These are phyloP conservation scores for Pseudocohnilembus persalinus DNA, from an alignment of 169 alveolate species.

Conservation along the genomic window DNA sequence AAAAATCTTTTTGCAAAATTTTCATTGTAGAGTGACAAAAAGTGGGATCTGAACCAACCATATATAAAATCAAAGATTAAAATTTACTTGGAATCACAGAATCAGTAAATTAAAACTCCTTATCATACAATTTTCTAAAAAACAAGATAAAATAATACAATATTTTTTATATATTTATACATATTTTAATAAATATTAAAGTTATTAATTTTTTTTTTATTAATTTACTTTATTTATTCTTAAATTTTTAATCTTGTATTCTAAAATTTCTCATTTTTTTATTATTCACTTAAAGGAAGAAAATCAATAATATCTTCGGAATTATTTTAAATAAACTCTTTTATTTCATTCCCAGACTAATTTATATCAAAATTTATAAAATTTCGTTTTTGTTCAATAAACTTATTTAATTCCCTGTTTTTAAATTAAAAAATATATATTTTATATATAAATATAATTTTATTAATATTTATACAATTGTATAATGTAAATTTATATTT, in stretches of 20 bases:
- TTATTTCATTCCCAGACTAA: neutral
- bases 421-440: no score
- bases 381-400: neutral
- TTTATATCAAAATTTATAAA: neutral
- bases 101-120: neutral
- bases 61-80: neutral
- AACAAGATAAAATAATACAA: no score
- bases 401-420: no score
- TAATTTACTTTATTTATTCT: no score
- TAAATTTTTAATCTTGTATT: no score
- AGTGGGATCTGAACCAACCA: neutral
- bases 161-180: no score
- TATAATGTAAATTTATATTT: no score
- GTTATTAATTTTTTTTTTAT: no score
- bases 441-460: no score
- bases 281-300: neutral
- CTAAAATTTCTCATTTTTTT: no score
- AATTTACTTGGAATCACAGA: neutral
- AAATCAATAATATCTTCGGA: neutral
- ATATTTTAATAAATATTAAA: no score
- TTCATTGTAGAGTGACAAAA: neutral
- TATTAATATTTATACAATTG: no score
- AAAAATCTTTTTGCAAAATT: neutral
- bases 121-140: neutral
- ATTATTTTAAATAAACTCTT: neutral